Conservation (phyloP, 2,329 filamentous ascomycete species). For the Talaromyces amestolkiae region DNA sequence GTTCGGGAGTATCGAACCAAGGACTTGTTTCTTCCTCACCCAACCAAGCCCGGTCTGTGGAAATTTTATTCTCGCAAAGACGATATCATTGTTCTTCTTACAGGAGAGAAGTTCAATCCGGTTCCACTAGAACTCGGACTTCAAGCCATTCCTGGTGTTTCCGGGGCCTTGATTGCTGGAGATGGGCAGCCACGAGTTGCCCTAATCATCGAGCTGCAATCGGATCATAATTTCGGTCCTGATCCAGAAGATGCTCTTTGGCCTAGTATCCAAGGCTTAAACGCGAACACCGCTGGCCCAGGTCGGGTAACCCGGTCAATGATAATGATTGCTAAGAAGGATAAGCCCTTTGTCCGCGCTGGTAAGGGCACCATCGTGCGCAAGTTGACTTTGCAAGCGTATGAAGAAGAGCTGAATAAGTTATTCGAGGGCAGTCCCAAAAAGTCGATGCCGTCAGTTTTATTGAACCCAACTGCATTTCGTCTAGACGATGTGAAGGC, state of each 20-base stretch:
- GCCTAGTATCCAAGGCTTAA: background rate
- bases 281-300: background rate
- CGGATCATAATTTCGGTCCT: background rate
- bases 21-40: conserved; percentile 19
- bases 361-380: conserved; percentile 15
- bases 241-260: conserved; percentile 5
- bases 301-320: conserved; percentile 8
- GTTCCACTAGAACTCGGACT: conserved; percentile 22
- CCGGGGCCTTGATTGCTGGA: conserved; percentile 29
- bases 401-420: background rate
- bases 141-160: conserved; percentile 24
- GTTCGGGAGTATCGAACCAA: conserved; percentile 13
- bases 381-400: conserved; percentile 2
- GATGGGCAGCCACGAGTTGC: conserved; percentile 26
- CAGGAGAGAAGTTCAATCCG: conserved; percentile 24
- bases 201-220: conserved; percentile 30
- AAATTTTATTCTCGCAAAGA: conserved; percentile 16
- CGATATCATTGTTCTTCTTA: conserved; percentile 24
- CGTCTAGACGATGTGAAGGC: background rate
- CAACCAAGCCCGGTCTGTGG: conserved; percentile 15
- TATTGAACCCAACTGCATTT: conserved; percentile 10
- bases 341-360: conserved; percentile 8
- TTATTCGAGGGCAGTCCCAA: background rate
- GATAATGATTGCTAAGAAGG: conserved; percentile 1
- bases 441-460: background rate